Evolutionary conservation across 1,284 basidiomycete genomes (phyloP).

Genomic region (Taiwanofungus camphoratus): DNA sequence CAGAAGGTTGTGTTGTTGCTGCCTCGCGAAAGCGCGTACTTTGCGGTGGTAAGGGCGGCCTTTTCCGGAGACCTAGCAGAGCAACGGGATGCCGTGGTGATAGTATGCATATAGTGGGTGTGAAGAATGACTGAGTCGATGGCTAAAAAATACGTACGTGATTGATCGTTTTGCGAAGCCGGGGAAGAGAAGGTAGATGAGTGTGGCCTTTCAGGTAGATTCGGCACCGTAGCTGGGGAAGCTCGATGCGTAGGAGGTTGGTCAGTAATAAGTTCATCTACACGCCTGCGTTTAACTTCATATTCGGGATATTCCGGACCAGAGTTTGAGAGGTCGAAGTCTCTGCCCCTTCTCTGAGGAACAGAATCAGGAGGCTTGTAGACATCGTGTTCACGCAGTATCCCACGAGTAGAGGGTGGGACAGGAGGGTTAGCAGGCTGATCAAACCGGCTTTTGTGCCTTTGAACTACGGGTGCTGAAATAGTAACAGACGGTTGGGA

Average conservation of each 20-base stretch:
- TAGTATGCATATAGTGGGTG: slow-evolving; percentile 2
- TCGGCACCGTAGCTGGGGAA: slow-evolving; percentile 11
- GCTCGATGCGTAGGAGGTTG: slow-evolving; percentile 16
- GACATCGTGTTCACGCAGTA: slow-evolving; percentile 10
- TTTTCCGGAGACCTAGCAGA: slow-evolving; percentile 23
- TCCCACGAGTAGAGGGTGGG: slow-evolving; percentile 13
- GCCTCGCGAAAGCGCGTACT: slow-evolving; percentile 29
- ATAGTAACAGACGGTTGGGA: slow-evolving; percentile 3
- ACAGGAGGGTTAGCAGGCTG: slow-evolving; percentile 14
- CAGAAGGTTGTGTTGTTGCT: slow-evolving; percentile 13
- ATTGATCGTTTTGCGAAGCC: slow-evolving; percentile 25
- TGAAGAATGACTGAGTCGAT: slow-evolving; percentile 10
- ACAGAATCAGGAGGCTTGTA: slow-evolving; percentile 19
- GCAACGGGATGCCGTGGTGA: slow-evolving; percentile 1
- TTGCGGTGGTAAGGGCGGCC: slow-evolving; percentile 33
- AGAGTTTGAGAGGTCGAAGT: no score
- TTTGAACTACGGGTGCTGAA: slow-evolving; percentile 10
- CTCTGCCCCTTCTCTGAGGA: slow-evolving; percentile 27
- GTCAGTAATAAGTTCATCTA: slow-evolving; percentile 22
- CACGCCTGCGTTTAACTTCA: slow-evolving; percentile 29
- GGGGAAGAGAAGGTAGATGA: slow-evolving; percentile 15
- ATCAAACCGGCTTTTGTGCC: slow-evolving; percentile 15
- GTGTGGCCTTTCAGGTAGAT: slow-evolving; percentile 17
- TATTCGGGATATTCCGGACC: slow-evolving; percentile 19
- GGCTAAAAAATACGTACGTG: slow-evolving; percentile 35